Evolutionary conservation across 2,329 filamentous ascomycete genomes (phyloP).

Genomic region (Talaromyces sp.): DNA sequence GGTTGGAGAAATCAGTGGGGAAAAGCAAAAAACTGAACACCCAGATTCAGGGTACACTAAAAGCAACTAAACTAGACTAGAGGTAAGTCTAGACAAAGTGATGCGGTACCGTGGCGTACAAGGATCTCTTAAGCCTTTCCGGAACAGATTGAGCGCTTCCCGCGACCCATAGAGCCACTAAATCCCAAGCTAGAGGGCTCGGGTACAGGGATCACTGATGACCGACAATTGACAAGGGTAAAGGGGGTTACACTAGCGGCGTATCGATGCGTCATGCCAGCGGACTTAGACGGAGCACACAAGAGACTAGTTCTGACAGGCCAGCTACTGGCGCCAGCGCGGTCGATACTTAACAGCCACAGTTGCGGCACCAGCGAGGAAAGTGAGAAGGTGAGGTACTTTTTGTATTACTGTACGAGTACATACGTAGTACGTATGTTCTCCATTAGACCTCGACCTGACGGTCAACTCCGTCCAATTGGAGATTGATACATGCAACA

Average conservation of each 20-base stretch:
- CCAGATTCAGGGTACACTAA: constrained; percentile 12
- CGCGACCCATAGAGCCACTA: constrained; percentile 2
- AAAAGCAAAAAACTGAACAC: background rate
- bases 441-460: background rate
- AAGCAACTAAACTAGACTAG: background rate
- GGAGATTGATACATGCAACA: background rate
- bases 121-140: background rate
- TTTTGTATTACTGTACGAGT: background rate
- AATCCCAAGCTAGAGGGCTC: background rate
- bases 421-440: background rate
- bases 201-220: background rate
- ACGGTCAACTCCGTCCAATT: constrained; percentile 2
- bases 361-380: background rate
- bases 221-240: background rate
- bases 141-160: constrained; percentile 2
- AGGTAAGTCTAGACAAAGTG: constrained; percentile 9
- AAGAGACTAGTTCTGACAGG: background rate
- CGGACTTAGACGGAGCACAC: background rate
- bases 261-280: constrained; percentile 1
- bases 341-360: background rate
- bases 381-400: background rate
- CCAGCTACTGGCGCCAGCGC: background rate
- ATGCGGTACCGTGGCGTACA: constrained; percentile 1
- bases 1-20: constrained; percentile 1
- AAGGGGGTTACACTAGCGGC: background rate